A percentile compares a stretch with the other conserved stretches of the same genome.
Evolutionary conservation across 202 grass and related monocot species (phyloP).

Genomic region (Brachypodium distachyon): DNA sequence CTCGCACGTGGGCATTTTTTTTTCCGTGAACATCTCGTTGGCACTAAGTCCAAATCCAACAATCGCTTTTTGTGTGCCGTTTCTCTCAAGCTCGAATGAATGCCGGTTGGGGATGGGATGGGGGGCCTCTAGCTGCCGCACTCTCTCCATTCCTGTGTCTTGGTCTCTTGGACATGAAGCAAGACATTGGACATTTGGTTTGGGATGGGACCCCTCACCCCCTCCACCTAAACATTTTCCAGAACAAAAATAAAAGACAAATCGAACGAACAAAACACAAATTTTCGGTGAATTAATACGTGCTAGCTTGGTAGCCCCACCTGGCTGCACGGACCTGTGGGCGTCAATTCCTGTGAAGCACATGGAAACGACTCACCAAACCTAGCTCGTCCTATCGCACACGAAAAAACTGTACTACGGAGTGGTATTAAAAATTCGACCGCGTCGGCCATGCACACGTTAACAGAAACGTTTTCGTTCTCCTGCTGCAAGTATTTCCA

Average conservation of each 20-base stretch:
- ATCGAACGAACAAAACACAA: background rate
- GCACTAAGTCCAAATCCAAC: background rate
- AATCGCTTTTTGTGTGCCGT: background rate
- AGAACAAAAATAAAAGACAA: background rate
- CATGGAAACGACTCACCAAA: conserved; percentile 22
- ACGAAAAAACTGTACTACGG: background rate
- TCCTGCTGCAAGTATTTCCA: background rate
- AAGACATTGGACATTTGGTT: background rate
- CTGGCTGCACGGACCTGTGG: background rate
- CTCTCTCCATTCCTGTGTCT: background rate
- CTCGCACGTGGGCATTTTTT: background rate
- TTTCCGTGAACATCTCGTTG: background rate
- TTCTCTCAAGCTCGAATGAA: background rate
- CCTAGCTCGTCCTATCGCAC: conserved; percentile 12
- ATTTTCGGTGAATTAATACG: background rate
- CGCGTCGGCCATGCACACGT: conserved; percentile 3
- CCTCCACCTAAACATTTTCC: conserved; percentile 6
- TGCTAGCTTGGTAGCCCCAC: background rate
- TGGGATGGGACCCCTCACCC: conserved; percentile 33
- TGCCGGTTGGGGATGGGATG: background rate
- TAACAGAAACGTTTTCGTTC: conserved; percentile 6
- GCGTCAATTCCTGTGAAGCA: conserved; percentile 10
- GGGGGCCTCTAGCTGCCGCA: background rate
- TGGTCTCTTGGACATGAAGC: conserved; percentile 30
- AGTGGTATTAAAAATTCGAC: background rate